phyloP scores from a whole-genome alignment of 495 filamentous ascomycete genomes.

The Thozetella sp. region DNA sequence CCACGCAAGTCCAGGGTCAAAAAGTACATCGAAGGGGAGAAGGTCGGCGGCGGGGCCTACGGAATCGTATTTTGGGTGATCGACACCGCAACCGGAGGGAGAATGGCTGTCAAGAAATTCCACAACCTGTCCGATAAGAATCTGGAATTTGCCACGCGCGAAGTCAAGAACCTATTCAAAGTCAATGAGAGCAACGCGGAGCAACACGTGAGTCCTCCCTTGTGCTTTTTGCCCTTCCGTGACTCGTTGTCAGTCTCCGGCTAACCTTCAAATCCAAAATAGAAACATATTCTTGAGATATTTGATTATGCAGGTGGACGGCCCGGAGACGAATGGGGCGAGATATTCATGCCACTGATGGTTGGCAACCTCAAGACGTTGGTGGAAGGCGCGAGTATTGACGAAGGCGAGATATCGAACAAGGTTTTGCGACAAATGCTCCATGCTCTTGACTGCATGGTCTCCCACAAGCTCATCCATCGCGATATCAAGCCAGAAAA shows the following conservation, averaged over 20 bases:
- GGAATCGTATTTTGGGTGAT: conserved; percentile 26
- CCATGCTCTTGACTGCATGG: conserved; percentile 28
- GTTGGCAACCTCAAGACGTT: conserved; percentile 24
- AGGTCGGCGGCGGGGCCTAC: conserved; percentile 29
- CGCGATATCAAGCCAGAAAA: conserved; percentile 84
- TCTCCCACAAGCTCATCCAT: conserved; percentile 65
- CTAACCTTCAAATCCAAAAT: not conserved
- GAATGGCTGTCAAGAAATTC: conserved; percentile 35
- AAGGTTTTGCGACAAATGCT: conserved; percentile 32
- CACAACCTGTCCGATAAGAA: conserved; percentile 28
- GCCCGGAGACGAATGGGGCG: conserved; percentile 14
- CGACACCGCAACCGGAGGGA: conserved; percentile 17
- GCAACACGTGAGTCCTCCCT: conserved; percentile 19
- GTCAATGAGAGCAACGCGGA: conserved; percentile 21
- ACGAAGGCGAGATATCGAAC: conserved; percentile 7
- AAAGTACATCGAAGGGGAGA: conserved; percentile 18
- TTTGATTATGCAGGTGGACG: conserved; percentile 15
- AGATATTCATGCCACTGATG: conserved; percentile 37
- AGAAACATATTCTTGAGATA: conserved; percentile 32
- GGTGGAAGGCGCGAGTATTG: not conserved
- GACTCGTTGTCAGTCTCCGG: not conserved
- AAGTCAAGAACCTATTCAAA: conserved; percentile 22
- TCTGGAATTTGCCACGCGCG: conserved; percentile 25
- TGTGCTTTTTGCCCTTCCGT: not conserved
- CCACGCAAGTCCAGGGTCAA: conserved; percentile 16